These are phyloP conservation scores for Penicillium brevicompactum DNA, from an alignment of 2,329 filamentous ascomycete genomes.

Conservation along the genomic window DNA sequence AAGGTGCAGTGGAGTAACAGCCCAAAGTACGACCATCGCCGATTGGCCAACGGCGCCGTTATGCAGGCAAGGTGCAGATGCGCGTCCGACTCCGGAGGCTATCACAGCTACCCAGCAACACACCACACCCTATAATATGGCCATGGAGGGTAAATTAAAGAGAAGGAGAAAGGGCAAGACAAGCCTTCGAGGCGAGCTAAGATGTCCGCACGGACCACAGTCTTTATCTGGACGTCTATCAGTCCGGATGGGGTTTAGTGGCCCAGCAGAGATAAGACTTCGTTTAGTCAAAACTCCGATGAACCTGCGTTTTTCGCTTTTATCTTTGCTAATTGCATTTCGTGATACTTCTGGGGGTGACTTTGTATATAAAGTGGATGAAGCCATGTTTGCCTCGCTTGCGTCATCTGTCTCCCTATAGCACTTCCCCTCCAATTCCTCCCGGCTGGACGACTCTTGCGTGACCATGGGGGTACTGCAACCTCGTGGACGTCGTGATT, in stretches of 20 bases:
- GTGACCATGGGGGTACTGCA: conserved; percentile 33
- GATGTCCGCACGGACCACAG: background rate
- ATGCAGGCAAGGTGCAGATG: background rate
- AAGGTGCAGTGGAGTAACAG: background rate
- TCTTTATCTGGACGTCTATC: conserved; percentile 1
- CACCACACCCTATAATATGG: too few relatives aligned
- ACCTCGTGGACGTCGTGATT: conserved; percentile 33
- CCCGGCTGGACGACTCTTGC: conserved; percentile 8
- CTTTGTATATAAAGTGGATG: background rate
- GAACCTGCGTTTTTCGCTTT: background rate
- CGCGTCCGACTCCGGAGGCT: conserved; percentile 1
- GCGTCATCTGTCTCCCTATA: conserved; percentile 22
- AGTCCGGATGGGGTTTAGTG: conserved; percentile 8
- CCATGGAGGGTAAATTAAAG: too few relatives aligned
- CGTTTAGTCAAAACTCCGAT: conserved; percentile 7
- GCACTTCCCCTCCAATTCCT: conserved; percentile 13
- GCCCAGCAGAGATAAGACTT: conserved; percentile 2
- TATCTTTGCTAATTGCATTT: conserved; percentile 10
- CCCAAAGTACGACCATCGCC: background rate
- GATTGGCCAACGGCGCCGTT: conserved; percentile 1
- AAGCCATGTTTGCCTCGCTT: conserved; percentile 9
- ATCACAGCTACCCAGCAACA: background rate
- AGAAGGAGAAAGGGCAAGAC: background rate
- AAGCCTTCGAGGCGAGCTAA: background rate
- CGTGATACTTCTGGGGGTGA: background rate